Conservation (phyloP, 495 filamentous ascomycete species). For the Jackrogersella multiformis region DNA sequence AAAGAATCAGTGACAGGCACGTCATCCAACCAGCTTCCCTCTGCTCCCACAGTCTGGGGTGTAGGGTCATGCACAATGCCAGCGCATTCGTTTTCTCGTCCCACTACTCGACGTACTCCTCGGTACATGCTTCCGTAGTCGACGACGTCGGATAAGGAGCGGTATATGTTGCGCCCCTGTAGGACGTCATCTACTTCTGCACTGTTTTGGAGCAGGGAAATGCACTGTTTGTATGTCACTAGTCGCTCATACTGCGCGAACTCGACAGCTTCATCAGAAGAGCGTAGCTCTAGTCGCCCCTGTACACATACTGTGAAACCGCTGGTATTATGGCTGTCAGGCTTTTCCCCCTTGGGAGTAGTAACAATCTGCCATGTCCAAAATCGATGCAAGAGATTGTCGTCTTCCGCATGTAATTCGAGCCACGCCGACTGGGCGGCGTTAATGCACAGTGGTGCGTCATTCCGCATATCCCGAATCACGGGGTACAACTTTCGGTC, state of each 20-base stretch:
- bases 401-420: neutral
- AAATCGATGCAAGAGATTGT: neutral
- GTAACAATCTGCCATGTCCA: constrained; percentile 1
- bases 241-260: constrained; percentile 5
- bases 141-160: constrained; percentile 54
- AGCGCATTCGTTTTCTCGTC: constrained; percentile 51
- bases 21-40: neutral
- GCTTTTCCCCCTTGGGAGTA: neutral
- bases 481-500: neutral
- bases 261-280: neutral
- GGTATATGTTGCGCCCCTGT: constrained; percentile 56
- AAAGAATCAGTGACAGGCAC: constrained; percentile 43
- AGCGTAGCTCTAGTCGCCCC: neutral
- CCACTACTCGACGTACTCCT: constrained; percentile 56
- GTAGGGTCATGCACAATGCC: constrained; percentile 39
- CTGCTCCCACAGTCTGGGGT: too few relatives aligned
- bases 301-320: neutral
- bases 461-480: neutral
- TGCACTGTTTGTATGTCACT: neutral
- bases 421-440: neutral
- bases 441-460: neutral
- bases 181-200: neutral
- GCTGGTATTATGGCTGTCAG: neutral
- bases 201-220: neutral
- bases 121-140: constrained; percentile 56